Base-by-base conservation (phyloP, 1,284 basidiomycete genomes). In the Grifola frondosa region DNA sequence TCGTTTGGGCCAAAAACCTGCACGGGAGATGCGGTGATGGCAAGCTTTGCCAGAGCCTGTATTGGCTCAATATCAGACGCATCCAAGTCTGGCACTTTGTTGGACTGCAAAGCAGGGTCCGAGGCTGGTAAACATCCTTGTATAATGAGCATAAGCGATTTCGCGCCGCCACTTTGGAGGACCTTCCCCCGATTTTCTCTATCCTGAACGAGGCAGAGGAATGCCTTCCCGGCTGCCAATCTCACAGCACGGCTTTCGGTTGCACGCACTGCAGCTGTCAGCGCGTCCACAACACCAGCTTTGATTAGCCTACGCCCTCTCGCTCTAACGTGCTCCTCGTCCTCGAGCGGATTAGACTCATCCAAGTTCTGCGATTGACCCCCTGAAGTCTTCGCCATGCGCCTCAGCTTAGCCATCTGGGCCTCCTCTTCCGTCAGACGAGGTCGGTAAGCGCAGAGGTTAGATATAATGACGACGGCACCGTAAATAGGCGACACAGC, bases 21-120 rank as follows among this genome's bases (percentile, higher is more conserved):
- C 1, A 90, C 66, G 0, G 96, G 96, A 11, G 93, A 84, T 2
- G 91, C 77, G 0, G 95, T 95, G 58, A 99, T 98, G 37, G 90
- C 74, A 23, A 99, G 81, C 60, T 97, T 97, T 9, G 94, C 90
- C 12, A 98, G 71, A 1, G 93, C 94, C 63, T 98, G 96, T 22
- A 91, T 77, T 0, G 91, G 75, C 10, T 80, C 71, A 6, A 96
- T 69, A 44, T 78, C 75, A 4, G 68, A 59, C n/a, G 65, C 54
- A 39, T 79, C 74, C 25, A 78, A 53, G 29, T 61, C 59, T 19
- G 58, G 54, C 19, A 49, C 47, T 23, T 54, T 52, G 7, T 46
- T 37, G 22, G 52, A 24, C 36, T 58, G 58, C 13, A 54, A 37
- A 0, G 64, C 54, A 10, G 51, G 24, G 16, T 51, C 43, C 19